Evolutionary conservation across 2,329 filamentous ascomycete species (phyloP), one percentile per base, ranked within the genome.

Genomic region (Pyrenophora teres): DNA sequence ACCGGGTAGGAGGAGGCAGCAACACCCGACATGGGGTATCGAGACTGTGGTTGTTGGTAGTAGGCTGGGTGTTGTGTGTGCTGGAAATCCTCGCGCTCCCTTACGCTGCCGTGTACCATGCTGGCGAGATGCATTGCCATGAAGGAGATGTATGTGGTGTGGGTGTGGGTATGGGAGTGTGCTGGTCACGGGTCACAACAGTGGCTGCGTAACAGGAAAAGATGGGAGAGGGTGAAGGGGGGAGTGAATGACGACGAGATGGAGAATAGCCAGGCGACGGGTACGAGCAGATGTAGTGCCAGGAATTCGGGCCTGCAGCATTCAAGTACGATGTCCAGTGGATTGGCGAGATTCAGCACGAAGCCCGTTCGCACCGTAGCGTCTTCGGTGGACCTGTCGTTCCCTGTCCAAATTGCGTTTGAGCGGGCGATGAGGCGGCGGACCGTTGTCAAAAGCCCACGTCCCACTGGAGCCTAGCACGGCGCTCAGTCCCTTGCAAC

Each of bases 51-150:
- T 46, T 81, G 79, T 32, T 62, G 63, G 47, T 60, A 63, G 59
- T 64, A 68, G 59, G 55, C 46, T 33, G 61, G 44, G 41, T 68
- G 66, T 19, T 63, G 65, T 45, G 63, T 62, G 35, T 70, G 69
- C 31, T 74, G 71, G 50, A 68, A 70, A 54, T 64, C 64, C 55
- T 75, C 71, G 54, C 67, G 72, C 59, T 74, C 71, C 60, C 72
- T 65, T 56, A 72, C 73, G 63, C 67, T 74, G 67, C 68, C 69
- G 71, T 75, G 72, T 63, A 75, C 71, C 73, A 76, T 76, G 58
- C 68, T 76, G 64, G 74, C 71, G 61, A 76, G 70, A 65, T 76
- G 74, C 74, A 76, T 76, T 58, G 68, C 70, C 69, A 71, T 72
- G 55, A 59, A 69, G 56, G 57, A 60, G 48, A 15, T 15, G 43